Evolutionary conservation across 495 filamentous ascomycete genomes (phyloP).

Genomic region (Penicillium simplicissimum): DNA sequence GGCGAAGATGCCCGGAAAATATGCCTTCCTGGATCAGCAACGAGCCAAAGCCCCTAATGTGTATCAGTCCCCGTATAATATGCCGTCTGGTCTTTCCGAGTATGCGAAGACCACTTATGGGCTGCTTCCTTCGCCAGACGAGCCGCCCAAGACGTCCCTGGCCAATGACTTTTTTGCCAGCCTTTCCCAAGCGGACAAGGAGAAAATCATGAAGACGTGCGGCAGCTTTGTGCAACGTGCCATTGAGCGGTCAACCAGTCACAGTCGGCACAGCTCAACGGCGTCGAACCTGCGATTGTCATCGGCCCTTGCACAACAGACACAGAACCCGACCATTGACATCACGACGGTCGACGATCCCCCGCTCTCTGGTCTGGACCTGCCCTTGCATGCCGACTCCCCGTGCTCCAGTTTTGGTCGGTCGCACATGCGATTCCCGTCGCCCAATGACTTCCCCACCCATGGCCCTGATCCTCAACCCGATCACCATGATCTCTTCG

Average conservation of each 20-base stretch:
- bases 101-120: conserved; percentile 46
- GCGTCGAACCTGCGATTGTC: conserved; percentile 47
- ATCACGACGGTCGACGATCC: conserved; percentile 49
- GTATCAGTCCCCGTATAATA: conserved; percentile 52
- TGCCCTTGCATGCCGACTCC: conserved; percentile 49
- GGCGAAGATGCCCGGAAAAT: conserved; percentile 44
- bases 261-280: conserved; percentile 46
- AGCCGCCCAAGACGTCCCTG: conserved; percentile 43
- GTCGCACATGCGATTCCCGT: conserved; percentile 49
- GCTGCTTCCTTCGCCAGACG: conserved; percentile 38
- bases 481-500: conserved; percentile 51
- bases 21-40: conserved; percentile 48
- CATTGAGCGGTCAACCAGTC: conserved; percentile 42
- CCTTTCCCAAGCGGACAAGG: conserved; percentile 42
- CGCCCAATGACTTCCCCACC: conserved; percentile 45
- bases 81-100: conserved; percentile 48
- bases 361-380: conserved; percentile 42
- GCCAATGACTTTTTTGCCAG: conserved; percentile 49
- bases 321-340: conserved; percentile 50
- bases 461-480: conserved; percentile 44
- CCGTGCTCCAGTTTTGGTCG: conserved; percentile 51
- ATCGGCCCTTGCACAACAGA: conserved; percentile 47
- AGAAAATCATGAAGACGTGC: conserved; percentile 50
- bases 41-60: conserved; percentile 44
- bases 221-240: conserved; percentile 50